Percentiles rank a stretch among this genome's conserved stretches.
Conservation (phyloP, 1,284 basidiomycete species). For the Tylopilus orsonianus region DNA sequence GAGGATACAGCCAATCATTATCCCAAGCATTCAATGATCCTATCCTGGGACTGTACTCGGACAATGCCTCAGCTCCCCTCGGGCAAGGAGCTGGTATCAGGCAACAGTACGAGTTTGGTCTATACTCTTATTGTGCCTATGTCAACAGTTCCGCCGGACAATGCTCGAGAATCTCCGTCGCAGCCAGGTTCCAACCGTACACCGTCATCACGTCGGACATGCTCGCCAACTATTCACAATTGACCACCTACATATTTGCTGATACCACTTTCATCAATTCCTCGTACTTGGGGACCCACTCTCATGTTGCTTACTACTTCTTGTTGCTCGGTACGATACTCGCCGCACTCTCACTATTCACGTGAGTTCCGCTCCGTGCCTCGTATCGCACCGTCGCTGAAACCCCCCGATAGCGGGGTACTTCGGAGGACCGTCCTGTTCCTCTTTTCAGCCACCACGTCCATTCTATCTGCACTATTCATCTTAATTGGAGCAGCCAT, state of each 20-base stretch:
- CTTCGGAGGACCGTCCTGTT: constrained; percentile 66
- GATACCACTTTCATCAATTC: constrained; percentile 60
- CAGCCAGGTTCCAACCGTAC: constrained; percentile 60
- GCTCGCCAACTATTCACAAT: constrained; percentile 54
- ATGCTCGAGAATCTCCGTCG: constrained; percentile 63
- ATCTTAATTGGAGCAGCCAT: constrained; percentile 69
- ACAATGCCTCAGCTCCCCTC: constrained; percentile 63
- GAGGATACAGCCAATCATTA: constrained; percentile 47
- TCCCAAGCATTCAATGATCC: constrained; percentile 53
- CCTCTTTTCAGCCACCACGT: constrained; percentile 62
- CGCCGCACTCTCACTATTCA: constrained; percentile 60
- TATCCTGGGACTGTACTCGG: constrained; percentile 65
- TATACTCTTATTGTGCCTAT: constrained; percentile 77
- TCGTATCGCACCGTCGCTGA: constrained; percentile 8
- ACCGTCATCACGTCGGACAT: constrained; percentile 64
- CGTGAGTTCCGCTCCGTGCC: constrained; percentile 38
- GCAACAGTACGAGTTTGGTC: constrained; percentile 70
- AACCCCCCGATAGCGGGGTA: constrained; percentile 51
- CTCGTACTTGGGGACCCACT: constrained; percentile 58
- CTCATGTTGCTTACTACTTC: constrained; percentile 73
- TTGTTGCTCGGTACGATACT: constrained; percentile 70
- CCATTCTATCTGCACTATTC: constrained; percentile 59
- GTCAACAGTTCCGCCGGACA: constrained; percentile 56
- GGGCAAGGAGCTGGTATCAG: constrained; percentile 58
- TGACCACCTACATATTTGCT: constrained; percentile 55